Conservation (phyloP, 2,329 filamentous ascomycete genomes). For the Bertia moriformis region DNA sequence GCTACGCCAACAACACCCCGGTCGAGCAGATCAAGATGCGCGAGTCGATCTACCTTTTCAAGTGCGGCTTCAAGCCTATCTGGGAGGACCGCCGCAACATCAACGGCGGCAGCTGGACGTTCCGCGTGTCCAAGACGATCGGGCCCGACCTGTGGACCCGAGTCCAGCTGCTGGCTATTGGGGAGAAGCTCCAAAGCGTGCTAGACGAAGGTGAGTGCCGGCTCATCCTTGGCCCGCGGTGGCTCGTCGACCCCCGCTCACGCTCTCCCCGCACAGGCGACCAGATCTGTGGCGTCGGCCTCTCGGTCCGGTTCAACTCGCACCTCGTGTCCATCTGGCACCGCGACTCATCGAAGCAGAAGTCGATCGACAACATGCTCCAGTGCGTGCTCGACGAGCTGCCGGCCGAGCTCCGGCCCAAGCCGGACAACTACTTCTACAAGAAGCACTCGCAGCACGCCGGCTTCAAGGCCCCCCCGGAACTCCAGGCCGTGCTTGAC, state of each 20-base stretch:
- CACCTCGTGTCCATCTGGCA: conserved; percentile 89
- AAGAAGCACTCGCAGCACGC: conserved; percentile 82
- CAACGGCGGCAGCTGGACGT: conserved; percentile 79
- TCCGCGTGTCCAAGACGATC: conserved; percentile 67
- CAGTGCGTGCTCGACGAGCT: conserved; percentile 61
- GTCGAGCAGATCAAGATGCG: conserved; percentile 63
- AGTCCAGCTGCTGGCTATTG: conserved; percentile 68
- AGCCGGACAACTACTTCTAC: conserved; percentile 63
- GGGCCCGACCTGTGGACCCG: conserved; percentile 68
- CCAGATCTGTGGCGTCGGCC: conserved; percentile 78
- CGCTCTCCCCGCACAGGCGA: conserved; percentile 36
- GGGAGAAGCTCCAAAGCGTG: conserved; percentile 63
- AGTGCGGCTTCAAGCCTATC: conserved; percentile 59
- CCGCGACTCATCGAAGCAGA: conserved; percentile 67
- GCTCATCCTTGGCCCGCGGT: background rate
- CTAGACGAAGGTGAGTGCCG: conserved; percentile 52
- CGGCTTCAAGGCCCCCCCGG: conserved; percentile 56
- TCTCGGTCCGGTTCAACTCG: conserved; percentile 77
- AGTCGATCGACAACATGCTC: conserved; percentile 63
- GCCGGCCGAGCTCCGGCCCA: conserved; percentile 57
- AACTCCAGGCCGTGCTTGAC: conserved; percentile 40
- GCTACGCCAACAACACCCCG: conserved; percentile 69
- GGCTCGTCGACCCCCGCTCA: background rate
- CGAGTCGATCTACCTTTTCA: conserved; percentile 69
- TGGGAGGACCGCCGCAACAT: conserved; percentile 82